phyloP scores from a whole-genome alignment of 768 basidiomycete genomes.

The Leucocoprinus birnbaumii region DNA sequence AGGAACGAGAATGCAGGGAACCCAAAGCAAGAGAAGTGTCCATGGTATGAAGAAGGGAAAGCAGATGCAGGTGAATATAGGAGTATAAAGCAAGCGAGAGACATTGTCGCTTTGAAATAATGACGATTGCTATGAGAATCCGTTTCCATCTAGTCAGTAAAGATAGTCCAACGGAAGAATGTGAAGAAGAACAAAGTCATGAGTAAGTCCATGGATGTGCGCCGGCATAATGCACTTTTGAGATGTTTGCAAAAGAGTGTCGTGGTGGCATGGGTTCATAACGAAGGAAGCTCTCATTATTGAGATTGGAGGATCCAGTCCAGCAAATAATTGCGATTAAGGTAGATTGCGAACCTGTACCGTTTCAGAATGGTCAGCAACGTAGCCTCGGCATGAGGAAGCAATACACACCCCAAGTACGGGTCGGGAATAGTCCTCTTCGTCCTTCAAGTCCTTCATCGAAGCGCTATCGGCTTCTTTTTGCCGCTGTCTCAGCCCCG shows the following conservation, averaged over 20 bases:
- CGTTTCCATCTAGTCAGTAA: background rate
- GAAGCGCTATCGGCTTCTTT: conserved; percentile 25
- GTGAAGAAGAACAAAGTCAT: background rate
- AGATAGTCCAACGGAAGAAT: background rate
- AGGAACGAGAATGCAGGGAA: background rate
- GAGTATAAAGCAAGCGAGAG: background rate
- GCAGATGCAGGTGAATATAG: background rate
- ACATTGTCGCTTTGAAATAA: background rate
- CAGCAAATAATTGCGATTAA: conserved; percentile 21
- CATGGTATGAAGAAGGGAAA: background rate
- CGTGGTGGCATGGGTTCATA: background rate
- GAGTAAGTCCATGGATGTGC: background rate
- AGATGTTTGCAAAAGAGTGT: background rate
- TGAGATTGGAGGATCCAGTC: background rate
- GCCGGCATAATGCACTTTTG: background rate
- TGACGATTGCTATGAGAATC: background rate
- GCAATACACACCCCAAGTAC: conserved; percentile 47
- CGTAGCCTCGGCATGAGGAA: background rate
- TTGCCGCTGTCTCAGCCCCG: conserved; percentile 36
- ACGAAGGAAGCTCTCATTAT: no score
- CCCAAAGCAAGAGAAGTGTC: background rate
- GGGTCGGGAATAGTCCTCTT: conserved; percentile 53
- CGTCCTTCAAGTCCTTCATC: conserved; percentile 37
- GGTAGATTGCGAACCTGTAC: conserved; percentile 55
- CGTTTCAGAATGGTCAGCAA: background rate